phyloP scores from a whole-genome alignment of 108 stramenopile species.

The Nitzschia sp. region DNA sequence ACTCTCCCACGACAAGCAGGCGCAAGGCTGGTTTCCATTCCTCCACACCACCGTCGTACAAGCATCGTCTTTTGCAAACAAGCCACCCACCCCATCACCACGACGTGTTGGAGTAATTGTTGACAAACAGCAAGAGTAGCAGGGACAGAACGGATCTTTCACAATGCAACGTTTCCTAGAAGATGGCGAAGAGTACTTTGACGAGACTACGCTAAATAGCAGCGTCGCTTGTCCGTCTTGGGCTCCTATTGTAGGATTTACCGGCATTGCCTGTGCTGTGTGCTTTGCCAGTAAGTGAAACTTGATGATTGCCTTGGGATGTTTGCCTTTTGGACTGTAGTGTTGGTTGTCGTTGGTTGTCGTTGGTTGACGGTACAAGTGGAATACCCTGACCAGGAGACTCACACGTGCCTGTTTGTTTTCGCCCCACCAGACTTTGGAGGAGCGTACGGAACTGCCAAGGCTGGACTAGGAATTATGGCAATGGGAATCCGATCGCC shows the following conservation, averaged over 20 bases:
- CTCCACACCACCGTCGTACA: too few species aligned
- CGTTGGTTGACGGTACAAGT: too few species aligned
- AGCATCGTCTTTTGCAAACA: too few species aligned
- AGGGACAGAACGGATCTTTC: not conserved
- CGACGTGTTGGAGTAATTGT: too few species aligned
- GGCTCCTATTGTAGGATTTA: slow-evolving; percentile 82
- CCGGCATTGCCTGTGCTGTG: slow-evolving; percentile 70
- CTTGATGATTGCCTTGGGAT: not conserved
- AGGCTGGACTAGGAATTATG: slow-evolving; percentile 77
- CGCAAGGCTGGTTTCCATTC: too few species aligned
- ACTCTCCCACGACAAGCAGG: too few species aligned
- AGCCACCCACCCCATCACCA: too few species aligned
- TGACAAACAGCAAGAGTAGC: too few species aligned
- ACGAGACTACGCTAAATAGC: slow-evolving; percentile 36
- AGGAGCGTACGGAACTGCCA: slow-evolving; percentile 96
- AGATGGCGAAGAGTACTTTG: slow-evolving; percentile 6
- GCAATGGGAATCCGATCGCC: slow-evolving; percentile 73
- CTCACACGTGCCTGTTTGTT: not conserved
- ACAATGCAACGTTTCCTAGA: slow-evolving; percentile 35
- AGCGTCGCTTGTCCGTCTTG: slow-evolving; percentile 53
- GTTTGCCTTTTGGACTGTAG: slow-evolving; percentile 2
- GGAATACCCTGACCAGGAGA: too few species aligned
- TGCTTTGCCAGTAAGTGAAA: slow-evolving; percentile 77
- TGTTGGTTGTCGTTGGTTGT: too few species aligned
- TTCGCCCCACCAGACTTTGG: slow-evolving; percentile 74